phyloP scores from a whole-genome alignment of 495 filamentous ascomycete genomes.

The Hyaloscypha hepaticicola region DNA sequence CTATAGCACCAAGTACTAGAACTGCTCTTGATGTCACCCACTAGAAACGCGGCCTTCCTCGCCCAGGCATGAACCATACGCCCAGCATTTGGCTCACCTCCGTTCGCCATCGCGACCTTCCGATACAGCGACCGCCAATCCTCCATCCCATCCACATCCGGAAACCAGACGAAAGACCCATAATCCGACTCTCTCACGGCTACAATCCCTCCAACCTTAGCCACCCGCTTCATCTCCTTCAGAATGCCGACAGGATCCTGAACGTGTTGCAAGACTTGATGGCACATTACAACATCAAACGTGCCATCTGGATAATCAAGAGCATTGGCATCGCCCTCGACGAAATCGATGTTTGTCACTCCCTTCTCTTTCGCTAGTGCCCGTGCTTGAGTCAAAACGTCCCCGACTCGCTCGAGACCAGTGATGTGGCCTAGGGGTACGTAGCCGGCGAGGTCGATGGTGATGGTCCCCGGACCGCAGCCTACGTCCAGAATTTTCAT shows the following conservation, averaged over 20 bases:
- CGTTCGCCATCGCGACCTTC: slow-evolving; percentile 39
- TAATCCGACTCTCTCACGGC: slow-evolving; percentile 52
- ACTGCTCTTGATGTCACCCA: slow-evolving; percentile 36
- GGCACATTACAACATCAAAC: slow-evolving; percentile 57
- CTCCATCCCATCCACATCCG: slow-evolving; percentile 41
- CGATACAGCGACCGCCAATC: slow-evolving; percentile 44
- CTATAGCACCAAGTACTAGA: slow-evolving; percentile 47
- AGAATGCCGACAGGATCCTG: slow-evolving; percentile 42
- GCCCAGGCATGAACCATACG: slow-evolving; percentile 51
- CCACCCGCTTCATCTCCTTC: slow-evolving; percentile 49
- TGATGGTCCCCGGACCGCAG: slow-evolving; percentile 58
- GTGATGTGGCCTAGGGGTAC: slow-evolving; percentile 49
- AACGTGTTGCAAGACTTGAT: slow-evolving; percentile 56
- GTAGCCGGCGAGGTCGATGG: slow-evolving; percentile 46
- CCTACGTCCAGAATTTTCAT: slow-evolving; percentile 57
- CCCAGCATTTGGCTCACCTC: slow-evolving; percentile 50
- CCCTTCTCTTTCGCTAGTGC: slow-evolving; percentile 42
- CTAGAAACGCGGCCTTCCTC: slow-evolving; percentile 45
- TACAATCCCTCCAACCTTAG: slow-evolving; percentile 52
- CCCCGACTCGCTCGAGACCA: slow-evolving; percentile 34
- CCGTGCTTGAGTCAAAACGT: slow-evolving; percentile 35
- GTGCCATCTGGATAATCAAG: slow-evolving; percentile 43
- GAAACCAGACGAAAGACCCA: slow-evolving; percentile 44
- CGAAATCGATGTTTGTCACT: slow-evolving; percentile 48
- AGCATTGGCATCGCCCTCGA: slow-evolving; percentile 45